These are phyloP conservation scores for Agaricales sp. DNA, from an alignment of 1,284 basidiomycete genomes.

Conservation along the genomic window DNA sequence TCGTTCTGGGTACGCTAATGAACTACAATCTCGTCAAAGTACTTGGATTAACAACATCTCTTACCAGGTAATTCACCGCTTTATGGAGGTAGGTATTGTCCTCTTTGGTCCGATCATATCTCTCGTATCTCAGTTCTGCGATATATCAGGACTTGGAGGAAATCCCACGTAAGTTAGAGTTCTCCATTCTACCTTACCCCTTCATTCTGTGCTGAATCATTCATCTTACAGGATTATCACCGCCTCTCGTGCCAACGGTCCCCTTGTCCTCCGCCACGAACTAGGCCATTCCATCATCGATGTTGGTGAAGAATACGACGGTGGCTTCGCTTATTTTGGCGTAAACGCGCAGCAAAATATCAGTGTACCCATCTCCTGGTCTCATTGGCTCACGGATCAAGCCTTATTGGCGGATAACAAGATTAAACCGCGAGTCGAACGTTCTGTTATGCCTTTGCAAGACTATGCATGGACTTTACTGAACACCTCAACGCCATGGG, in stretches of 20 bases:
- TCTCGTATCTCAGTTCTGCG: neutral
- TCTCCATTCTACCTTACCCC: neutral
- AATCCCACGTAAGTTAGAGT: constrained; percentile 64
- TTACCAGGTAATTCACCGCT: constrained; percentile 64
- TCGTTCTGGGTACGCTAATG: constrained; percentile 50
- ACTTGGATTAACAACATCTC: neutral
- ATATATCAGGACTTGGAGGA: constrained; percentile 58
- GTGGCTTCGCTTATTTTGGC: constrained; percentile 60
- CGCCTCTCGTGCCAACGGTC: constrained; percentile 68
- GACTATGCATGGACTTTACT: constrained; percentile 68
- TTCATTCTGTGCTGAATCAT: constrained; percentile 7
- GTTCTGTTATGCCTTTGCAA: constrained; percentile 68
- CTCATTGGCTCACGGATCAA: constrained; percentile 54
- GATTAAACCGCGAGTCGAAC: constrained; percentile 38
- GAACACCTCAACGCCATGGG: constrained; percentile 50
- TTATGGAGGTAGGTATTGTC: constrained; percentile 54
- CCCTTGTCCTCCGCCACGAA: constrained; percentile 74
- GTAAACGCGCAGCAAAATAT: constrained; percentile 49
- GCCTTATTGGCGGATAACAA: constrained; percentile 8
- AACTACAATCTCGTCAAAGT: neutral
- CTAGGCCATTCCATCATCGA: constrained; percentile 75
- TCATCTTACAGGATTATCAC: constrained; percentile 54
- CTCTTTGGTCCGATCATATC: neutral
- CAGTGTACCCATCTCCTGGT: constrained; percentile 48
- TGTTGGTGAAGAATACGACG: constrained; percentile 84